Evolutionary conservation across 1,139 yeast genomes (phyloP).

Genomic region (Yamadazyma diddensiae): DNA sequence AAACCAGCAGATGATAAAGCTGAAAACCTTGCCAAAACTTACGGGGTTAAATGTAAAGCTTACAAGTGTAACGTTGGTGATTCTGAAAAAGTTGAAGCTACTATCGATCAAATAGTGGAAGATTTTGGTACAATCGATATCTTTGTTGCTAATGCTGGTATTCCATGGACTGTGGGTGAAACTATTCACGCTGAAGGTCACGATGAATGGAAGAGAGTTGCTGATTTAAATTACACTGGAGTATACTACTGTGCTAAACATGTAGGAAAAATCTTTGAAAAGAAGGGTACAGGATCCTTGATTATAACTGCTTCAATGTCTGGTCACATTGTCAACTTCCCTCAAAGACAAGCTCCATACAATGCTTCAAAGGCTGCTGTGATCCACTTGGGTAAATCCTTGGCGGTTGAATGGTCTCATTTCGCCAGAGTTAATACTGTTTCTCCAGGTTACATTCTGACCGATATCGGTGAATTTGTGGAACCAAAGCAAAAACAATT

Average conservation of each 20-base stretch:
- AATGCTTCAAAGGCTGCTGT: slow-evolving; percentile 88
- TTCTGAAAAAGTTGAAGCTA: slow-evolving; percentile 53
- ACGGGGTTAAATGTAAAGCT: slow-evolving; percentile 67
- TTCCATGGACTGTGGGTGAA: slow-evolving; percentile 80
- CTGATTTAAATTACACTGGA: slow-evolving; percentile 72
- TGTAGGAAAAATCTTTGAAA: slow-evolving; percentile 70
- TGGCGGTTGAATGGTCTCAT: slow-evolving; percentile 85
- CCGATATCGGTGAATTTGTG: slow-evolving; percentile 51
- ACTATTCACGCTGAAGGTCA: slow-evolving; percentile 53
- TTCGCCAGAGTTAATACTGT: slow-evolving; percentile 74
- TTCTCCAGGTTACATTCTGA: slow-evolving; percentile 75
- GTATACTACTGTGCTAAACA: slow-evolving; percentile 71
- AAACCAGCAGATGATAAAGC: slow-evolving; percentile 62
- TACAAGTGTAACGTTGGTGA: slow-evolving; percentile 70
- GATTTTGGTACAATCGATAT: slow-evolving; percentile 81
- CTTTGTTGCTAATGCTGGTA: slow-evolving; percentile 89
- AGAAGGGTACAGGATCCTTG: slow-evolving; percentile 66
- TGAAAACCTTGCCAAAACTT: slow-evolving; percentile 51
- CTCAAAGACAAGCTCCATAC: slow-evolving; percentile 83
- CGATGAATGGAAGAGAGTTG: slow-evolving; percentile 61
- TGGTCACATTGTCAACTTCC: slow-evolving; percentile 77
- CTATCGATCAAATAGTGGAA: slow-evolving; percentile 54
- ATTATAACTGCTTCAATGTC: slow-evolving; percentile 85
- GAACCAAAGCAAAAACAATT: slow-evolving; percentile 27
- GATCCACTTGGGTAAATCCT: slow-evolving; percentile 69